Percentiles rank a stretch among this genome's conserved stretches.
Evolutionary conservation across 2,329 filamentous ascomycete genomes (phyloP).

Genomic region (Colletotrichum sojae): DNA sequence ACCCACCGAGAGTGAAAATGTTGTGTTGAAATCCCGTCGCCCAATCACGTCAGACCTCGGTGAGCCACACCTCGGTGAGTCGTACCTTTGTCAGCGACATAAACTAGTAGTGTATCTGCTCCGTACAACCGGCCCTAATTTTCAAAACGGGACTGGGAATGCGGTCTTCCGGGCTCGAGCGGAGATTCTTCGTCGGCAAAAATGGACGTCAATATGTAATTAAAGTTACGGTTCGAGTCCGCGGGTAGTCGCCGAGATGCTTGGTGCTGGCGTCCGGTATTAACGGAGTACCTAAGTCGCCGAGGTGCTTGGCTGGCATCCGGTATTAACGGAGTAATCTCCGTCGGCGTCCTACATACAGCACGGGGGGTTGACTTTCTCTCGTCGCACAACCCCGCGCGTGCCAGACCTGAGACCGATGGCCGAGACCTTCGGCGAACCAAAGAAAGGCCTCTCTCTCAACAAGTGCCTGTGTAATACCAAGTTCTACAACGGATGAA

Average conservation of each 20-base stretch:
- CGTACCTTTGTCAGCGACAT: conserved; percentile 12
- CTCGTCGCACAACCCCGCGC: conserved; percentile 1
- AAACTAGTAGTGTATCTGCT: not conserved
- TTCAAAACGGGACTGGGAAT: not conserved
- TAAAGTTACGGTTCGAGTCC: no score
- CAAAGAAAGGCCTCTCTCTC: no score
- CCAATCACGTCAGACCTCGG: conserved; percentile 39
- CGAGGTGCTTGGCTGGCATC: not conserved
- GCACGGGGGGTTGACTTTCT: no score
- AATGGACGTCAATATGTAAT: not conserved
- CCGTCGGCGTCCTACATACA: no score
- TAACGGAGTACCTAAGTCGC: no score
- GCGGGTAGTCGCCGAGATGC: not conserved
- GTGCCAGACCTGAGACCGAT: conserved; percentile 18
- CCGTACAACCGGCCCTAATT: not conserved
- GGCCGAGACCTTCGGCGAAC: not conserved
- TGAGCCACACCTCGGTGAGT: conserved; percentile 26
- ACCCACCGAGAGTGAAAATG: conserved; percentile 11
- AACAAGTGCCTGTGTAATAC: not conserved
- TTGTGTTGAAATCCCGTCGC: conserved; percentile 36
- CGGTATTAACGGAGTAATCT: not conserved
- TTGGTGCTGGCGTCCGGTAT: no score
- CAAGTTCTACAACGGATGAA: conserved; percentile 5
- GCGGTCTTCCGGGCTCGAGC: not conserved
- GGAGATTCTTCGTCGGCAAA: not conserved